Conservation (phyloP, 768 basidiomycete species). For the Termitomyces sp. region DNA sequence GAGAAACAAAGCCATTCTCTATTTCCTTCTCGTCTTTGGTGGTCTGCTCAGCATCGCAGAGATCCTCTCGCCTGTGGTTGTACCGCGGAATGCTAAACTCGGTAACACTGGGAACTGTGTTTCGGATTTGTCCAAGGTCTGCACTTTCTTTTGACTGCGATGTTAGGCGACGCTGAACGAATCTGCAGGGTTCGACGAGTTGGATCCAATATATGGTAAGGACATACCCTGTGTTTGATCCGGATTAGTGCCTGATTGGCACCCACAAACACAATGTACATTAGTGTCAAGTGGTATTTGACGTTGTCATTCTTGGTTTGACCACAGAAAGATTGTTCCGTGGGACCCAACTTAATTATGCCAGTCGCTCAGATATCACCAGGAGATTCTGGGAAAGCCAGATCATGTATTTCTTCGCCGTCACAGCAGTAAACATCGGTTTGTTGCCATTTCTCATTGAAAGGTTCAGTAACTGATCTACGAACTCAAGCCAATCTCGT, state of each 20-base stretch:
- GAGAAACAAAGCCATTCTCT: constrained; percentile 7
- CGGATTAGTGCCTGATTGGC: background rate
- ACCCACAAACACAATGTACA: background rate
- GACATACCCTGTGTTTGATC: no score
- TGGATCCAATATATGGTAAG: constrained; percentile 19
- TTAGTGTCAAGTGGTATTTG: constrained; percentile 18
- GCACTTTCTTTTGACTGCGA: background rate
- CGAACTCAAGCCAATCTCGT: constrained; percentile 15
- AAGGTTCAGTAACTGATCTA: background rate
- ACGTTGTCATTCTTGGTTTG: constrained; percentile 16
- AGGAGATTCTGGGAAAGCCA: constrained; percentile 19
- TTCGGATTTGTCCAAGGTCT: constrained; percentile 16
- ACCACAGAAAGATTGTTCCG: constrained; percentile 17
- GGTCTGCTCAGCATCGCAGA: constrained; percentile 15
- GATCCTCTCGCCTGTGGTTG: constrained; percentile 18
- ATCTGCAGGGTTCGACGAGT: constrained; percentile 14
- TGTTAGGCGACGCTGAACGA: background rate
- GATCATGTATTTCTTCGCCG: constrained; percentile 18
- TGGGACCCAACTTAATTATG: constrained; percentile 11
- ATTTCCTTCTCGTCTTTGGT: constrained; percentile 16
- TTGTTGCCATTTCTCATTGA: background rate
- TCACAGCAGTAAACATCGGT: constrained; percentile 16
- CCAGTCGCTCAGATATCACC: constrained; percentile 16
- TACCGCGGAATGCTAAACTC: constrained; percentile 15
- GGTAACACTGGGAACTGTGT: constrained; percentile 15